Percentiles rank a stretch among this genome's conserved stretches.
Conservation (phyloP, 371 early-diverging fungal genomes). For the Mucor mucedo region DNA sequence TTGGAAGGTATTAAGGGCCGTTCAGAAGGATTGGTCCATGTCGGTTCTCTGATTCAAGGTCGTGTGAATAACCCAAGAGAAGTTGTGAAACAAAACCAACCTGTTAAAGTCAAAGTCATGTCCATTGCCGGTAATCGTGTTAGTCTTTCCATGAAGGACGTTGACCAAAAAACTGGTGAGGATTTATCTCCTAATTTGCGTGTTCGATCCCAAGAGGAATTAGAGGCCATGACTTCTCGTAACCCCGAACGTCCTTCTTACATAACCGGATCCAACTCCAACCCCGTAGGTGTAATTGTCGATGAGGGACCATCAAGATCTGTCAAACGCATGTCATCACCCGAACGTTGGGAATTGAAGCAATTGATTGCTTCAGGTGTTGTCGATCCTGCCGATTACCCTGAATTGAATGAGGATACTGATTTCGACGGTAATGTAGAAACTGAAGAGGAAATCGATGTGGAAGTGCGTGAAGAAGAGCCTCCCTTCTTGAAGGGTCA, state of each 20-base stretch:
- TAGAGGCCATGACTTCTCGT: constrained; percentile 62
- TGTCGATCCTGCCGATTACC: constrained; percentile 84
- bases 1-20: constrained; percentile 78
- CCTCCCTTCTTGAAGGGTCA: constrained; percentile 95
- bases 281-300: constrained; percentile 40
- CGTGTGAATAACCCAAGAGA: constrained; percentile 84
- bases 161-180: constrained; percentile 89
- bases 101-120: constrained; percentile 93
- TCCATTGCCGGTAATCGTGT: constrained; percentile 81
- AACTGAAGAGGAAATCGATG: constrained; percentile 93
- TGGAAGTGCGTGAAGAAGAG: constrained; percentile 95
- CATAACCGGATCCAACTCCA: constrained; percentile 34
- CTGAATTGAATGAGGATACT: constrained; percentile 79
- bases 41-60: constrained; percentile 69
- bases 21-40: constrained; percentile 89
- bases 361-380: constrained; percentile 96
- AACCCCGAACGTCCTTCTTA: constrained; percentile 71
- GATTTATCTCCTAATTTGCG: constrained; percentile 79
- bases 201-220: constrained; percentile 56
- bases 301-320: constrained; percentile 66
- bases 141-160: constrained; percentile 92
- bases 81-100: constrained; percentile 76
- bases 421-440: constrained; percentile 76
- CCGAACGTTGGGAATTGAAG: constrained; percentile 96
- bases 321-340: constrained; percentile 91